phyloP scores from a whole-genome alignment of 768 basidiomycete species.

The Rhodotorula sphaerocarpa region DNA sequence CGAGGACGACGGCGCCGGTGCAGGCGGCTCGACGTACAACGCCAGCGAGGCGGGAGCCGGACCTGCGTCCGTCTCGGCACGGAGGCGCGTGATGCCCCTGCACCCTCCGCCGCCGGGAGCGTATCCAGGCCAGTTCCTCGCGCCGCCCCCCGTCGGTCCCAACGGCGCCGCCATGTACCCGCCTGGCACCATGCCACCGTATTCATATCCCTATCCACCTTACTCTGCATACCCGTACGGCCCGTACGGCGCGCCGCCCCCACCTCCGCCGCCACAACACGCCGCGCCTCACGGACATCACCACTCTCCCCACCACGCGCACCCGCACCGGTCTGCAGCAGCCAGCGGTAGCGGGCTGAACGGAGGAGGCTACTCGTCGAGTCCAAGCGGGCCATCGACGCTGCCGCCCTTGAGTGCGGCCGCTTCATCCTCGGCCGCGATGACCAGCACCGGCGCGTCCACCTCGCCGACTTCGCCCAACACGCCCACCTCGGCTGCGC shows the following conservation, averaged over 20 bases:
- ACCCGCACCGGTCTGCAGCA: background rate
- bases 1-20: background rate
- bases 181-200: background rate
- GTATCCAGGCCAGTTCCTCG: background rate
- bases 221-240: background rate
- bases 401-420: background rate
- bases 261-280: constrained; percentile 2
- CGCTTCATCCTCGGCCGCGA: background rate
- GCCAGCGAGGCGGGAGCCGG: no score
- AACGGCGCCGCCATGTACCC: background rate
- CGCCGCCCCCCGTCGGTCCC: background rate
- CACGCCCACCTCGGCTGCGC: constrained; percentile 17
- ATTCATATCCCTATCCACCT: background rate
- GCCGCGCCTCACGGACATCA: background rate
- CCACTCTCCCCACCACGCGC: background rate
- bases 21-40: no score
- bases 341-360: background rate
- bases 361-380: no score
- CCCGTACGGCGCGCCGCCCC: background rate
- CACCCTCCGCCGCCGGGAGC: background rate
- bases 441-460: constrained; percentile 3
- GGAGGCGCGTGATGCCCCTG: no score
- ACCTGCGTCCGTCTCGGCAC: no score
- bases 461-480: constrained; percentile 17
- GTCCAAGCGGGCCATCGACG: background rate